Percentiles rank a stretch among this genome's conserved stretches.
These are phyloP conservation scores for Alternaria angustiovoidea DNA, from an alignment of 2,329 filamentous ascomycete genomes.

Conservation along the genomic window DNA sequence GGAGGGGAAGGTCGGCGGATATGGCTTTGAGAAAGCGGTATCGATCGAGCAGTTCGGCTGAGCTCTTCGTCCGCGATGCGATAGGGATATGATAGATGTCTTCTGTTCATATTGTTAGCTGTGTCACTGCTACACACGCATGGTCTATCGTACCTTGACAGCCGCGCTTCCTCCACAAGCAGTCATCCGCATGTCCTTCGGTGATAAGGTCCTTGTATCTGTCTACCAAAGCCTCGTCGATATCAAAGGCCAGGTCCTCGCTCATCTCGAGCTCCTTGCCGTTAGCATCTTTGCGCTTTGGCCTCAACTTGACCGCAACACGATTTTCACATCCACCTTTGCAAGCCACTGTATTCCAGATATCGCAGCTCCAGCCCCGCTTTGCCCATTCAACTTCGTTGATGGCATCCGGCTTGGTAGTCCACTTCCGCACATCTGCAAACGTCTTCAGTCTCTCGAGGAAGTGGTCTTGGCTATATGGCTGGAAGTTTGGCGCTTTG, in stretches of 20 bases:
- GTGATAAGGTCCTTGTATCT: slow-evolving; percentile 78
- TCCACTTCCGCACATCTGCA: slow-evolving; percentile 90
- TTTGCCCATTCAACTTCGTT: slow-evolving; percentile 96
- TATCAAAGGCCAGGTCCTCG: slow-evolving; percentile 55
- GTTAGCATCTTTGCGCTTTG: slow-evolving; percentile 59
- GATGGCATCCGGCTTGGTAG: slow-evolving; percentile 85
- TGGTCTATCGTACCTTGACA: slow-evolving; percentile 72
- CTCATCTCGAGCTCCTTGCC: slow-evolving; percentile 60
- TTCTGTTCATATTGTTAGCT: slow-evolving; percentile 50
- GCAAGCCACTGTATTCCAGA: slow-evolving; percentile 79
- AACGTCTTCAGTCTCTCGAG: slow-evolving; percentile 84
- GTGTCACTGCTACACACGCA: not conserved
- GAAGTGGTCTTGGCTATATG: slow-evolving; percentile 84
- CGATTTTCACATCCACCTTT: slow-evolving; percentile 82
- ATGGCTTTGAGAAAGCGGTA: slow-evolving; percentile 51
- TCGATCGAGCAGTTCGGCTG: slow-evolving; percentile 49
- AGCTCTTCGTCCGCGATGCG: slow-evolving; percentile 48
- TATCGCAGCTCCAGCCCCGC: slow-evolving; percentile 84
- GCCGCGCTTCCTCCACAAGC: slow-evolving; percentile 85
- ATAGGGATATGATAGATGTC: slow-evolving; percentile 69
- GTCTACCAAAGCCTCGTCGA: slow-evolving; percentile 73
- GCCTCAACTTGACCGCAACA: slow-evolving; percentile 76
- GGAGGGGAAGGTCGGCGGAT: slow-evolving; percentile 41
- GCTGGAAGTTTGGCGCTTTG: slow-evolving; percentile 75
- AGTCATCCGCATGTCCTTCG: slow-evolving; percentile 78